Base-by-base conservation (phyloP, 2,329 filamentous ascomycete genomes). In the Fusarium camptoceras region DNA sequence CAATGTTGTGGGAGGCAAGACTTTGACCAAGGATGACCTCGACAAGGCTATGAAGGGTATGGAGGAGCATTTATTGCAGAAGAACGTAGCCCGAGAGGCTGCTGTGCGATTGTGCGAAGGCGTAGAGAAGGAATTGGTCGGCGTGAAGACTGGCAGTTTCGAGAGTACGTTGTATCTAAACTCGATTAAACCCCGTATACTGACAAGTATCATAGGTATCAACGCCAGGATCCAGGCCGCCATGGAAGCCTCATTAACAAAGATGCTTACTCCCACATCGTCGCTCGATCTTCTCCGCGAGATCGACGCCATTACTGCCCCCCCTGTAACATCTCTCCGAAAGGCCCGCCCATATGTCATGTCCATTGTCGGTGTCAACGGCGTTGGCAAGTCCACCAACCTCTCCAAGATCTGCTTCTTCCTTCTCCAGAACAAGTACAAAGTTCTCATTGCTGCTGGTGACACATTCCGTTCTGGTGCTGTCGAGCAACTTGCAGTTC, bases 331-430 rank as follows among this genome's bases (percentile, higher is more conserved):
- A 5, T 90, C 89, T 30, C 85, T 90, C 65, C 83, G 88, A 72
- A 85, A 86, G 64, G 81, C 87, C 22, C 91, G 96, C 6, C 96
- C 96, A 44, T 99, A 98, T 78, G 95, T 98, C 76, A 97, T 99
- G 78, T 98, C 94, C 60, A 97, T 99, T 66, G 96, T 99, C 44
- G 96, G 96, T 67, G 96, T 99, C 78, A 99, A 99, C 79, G 96
- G 96, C 56, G 96, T 99, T 39, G 96, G 96, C 77, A 99, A 99
- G 83, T 98, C 94, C 18, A 99, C 96, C 55, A 98, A 98, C 78
- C 86, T 99, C 39, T 95, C 93, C 80, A 99, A 99, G 81, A 97
- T 99, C 72, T 97, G 94, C 80, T 99, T 96, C 83, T 99, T 99
- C 83, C 86, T 99, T 39, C 86, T 99, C 31, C 95, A 99, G 81